phyloP scores from a whole-genome alignment of 257 asterid genomes.

The Apocynum venetum region DNA sequence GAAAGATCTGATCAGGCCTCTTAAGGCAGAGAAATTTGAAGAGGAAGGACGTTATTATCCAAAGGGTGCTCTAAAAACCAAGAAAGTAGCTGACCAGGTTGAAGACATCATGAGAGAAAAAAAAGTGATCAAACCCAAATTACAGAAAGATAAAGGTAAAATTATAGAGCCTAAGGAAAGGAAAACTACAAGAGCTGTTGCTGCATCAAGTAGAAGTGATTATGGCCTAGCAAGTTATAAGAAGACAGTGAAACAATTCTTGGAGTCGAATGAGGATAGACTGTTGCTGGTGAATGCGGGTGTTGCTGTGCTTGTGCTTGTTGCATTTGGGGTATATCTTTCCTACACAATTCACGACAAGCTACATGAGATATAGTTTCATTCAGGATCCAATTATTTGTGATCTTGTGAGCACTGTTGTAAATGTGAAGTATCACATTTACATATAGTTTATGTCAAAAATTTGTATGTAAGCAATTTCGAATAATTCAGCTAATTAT shows the following conservation, averaged over 20 bases:
- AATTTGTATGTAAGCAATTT: too few species aligned
- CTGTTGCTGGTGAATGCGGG: slow-evolving; percentile 65
- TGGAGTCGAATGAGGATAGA: slow-evolving; percentile 48
- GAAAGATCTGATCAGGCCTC: background rate
- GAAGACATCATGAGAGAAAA: background rate
- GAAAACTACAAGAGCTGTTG: slow-evolving; percentile 6
- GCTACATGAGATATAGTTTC: background rate
- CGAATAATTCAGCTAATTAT: too few species aligned
- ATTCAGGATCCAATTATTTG: background rate
- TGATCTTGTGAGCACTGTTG: background rate
- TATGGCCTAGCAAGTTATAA: slow-evolving; percentile 20
- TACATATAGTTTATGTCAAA: too few species aligned
- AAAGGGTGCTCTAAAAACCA: background rate
- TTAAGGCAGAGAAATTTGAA: background rate
- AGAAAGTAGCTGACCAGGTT: background rate
- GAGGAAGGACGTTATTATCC: background rate
- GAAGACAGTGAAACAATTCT: slow-evolving; percentile 36
- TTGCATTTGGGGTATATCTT: slow-evolving; percentile 52
- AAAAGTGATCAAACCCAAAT: background rate
- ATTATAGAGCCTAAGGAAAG: slow-evolving; percentile 13
- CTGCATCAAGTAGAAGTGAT: slow-evolving; percentile 7
- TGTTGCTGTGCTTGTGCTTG: slow-evolving; percentile 57
- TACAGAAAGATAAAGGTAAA: background rate
- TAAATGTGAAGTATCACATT: background rate
- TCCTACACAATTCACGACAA: slow-evolving; percentile 26